Evolutionary conservation across 306 rosid species (phyloP), one percentile per base, ranked within the genome.

Genomic region (Hippophae gyantsensis): DNA sequence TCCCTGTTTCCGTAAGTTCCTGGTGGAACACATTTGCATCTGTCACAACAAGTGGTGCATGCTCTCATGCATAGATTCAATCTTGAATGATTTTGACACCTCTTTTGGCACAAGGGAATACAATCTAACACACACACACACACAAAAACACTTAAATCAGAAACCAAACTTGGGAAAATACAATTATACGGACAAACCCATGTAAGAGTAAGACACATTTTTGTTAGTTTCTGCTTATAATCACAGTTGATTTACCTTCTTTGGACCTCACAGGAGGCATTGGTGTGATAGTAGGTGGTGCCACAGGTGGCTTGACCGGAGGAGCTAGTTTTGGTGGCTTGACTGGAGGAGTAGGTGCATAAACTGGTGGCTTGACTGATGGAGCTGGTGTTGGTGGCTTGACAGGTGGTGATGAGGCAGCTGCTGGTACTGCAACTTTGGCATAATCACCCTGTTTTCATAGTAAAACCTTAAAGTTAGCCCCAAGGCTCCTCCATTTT

Each of bases 11-110:
- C 97, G 6, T 27, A 90, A 12, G 97, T 85, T 52, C 97, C 97
- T 9, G 97, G 97, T 0, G 97, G 97, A 1, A 90, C 96, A 60
- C 97, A 90, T 65, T 59, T 81, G 96, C 97, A 90, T 6, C 97
- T 80, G 26, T 70, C 76, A 64, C 97, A 90, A 52, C 97, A 90
- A 6, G 97, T 84, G 54, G 60, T 26, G 71, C 97, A 90, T 1
- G 97, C 97, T 69, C 96, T 85, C 46, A 42, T n/a, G 68, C 97
- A 90, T 8, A 69, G 0, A 0, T 52, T 81, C 71, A 70, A 66
- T 79, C 96, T 85, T 5, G 85, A 81, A 52, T 85, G 90, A 6
- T 65, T 8, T 25, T 74, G 8, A 73, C 97, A 90, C 62, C 96
- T 81, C 14, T 59, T 32, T 7, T 32, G 75, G 69, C 97, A 90